A percentile compares a stretch with the other conserved stretches of the same genome.
These are phyloP conservation scores for Cordyceps pruinosa DNA, from an alignment of 2,329 filamentous ascomycete genomes.

Conservation along the genomic window DNA sequence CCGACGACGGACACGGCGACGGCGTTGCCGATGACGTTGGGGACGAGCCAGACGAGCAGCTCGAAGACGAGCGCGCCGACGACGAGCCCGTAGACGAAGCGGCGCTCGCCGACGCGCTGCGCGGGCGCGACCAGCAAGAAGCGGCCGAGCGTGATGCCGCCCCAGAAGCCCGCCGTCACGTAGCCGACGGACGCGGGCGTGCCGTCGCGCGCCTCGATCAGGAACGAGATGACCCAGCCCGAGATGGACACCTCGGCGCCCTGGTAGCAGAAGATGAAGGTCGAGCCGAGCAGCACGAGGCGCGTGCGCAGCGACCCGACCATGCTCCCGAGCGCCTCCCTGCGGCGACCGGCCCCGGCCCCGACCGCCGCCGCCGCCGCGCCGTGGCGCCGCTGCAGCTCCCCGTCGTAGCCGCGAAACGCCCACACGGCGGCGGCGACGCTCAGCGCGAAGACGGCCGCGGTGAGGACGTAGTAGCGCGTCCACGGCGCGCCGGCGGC, in stretches of 20 bases:
- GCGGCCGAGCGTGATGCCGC: constrained; percentile 68
- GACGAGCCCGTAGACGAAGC: constrained; percentile 57
- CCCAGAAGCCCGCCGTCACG: constrained; percentile 67
- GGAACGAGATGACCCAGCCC: constrained; percentile 81
- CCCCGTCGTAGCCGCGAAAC: constrained; percentile 64
- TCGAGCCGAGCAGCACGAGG: constrained; percentile 64
- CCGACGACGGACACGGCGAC: constrained; percentile 65
- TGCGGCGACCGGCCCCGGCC: background rate
- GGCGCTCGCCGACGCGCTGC: constrained; percentile 61
- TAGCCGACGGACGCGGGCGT: constrained; percentile 68
- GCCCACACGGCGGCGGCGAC: constrained; percentile 56
- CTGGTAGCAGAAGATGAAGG: constrained; percentile 84
- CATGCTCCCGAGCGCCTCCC: constrained; percentile 34
- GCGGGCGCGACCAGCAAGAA: constrained; percentile 64
- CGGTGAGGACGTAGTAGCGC: constrained; percentile 62
- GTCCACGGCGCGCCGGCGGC: constrained; percentile 55
- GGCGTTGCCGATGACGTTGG: constrained; percentile 64
- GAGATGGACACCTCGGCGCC: constrained; percentile 78
- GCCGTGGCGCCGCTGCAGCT: constrained; percentile 30
- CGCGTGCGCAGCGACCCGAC: constrained; percentile 42
- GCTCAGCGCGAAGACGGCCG: constrained; percentile 52
- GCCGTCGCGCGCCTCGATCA: constrained; percentile 65
- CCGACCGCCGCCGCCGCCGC: constrained; percentile 29
- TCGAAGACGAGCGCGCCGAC: constrained; percentile 60
- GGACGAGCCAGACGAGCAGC: constrained; percentile 71